Evolutionary conservation across 2,329 filamentous ascomycete genomes (phyloP), one percentile per base, ranked within the genome.

Genomic region (Grosmannia serpens): DNA sequence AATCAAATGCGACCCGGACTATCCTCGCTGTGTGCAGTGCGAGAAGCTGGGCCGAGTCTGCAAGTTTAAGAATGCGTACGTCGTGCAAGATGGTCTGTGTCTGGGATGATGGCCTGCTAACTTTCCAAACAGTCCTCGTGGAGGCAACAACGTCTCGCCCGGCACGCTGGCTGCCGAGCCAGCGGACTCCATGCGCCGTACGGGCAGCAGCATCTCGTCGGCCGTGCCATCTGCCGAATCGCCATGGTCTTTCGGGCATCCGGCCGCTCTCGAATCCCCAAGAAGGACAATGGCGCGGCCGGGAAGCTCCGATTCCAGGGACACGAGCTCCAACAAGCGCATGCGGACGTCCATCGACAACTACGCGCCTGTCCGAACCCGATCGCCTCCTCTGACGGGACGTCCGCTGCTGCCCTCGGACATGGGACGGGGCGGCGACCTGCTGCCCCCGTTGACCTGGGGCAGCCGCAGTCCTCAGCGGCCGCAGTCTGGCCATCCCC

Each of bases 1-100:
- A 78, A 95, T 96, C 74, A 96, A 95, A 71, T 96, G 91, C 68
- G 90, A 96, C 64, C 91, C 91, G 1, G 90, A 91, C 65, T 87
- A 84, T 63, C 88, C 88, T 46, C 90, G 89, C 65, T 96, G 91
- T 66, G 82, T 91, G 57, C 91, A 96, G 72, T 96, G 91, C 70
- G 87, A 94, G 69, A 96, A 95, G 74, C 92, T 92, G 68, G 89
- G 91, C 58, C 82, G 89, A 53, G 78, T 87, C 22, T 96, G 91
- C 80, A 86, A 86, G 71, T 91, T 90, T 68, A 88, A 89, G 73
- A 89, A 88, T 73, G 88, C 88, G 88, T 92, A 75, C 83, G 86
- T 85, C 33, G 44, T 27, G n/a, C 31, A 51, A 6, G 20, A 49
- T 11, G 31, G 35, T 17, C 35, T 38, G 10, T 15, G 10, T 10